Conservation (phyloP, 139 green algal species). For the Micromonas commoda region DNA sequence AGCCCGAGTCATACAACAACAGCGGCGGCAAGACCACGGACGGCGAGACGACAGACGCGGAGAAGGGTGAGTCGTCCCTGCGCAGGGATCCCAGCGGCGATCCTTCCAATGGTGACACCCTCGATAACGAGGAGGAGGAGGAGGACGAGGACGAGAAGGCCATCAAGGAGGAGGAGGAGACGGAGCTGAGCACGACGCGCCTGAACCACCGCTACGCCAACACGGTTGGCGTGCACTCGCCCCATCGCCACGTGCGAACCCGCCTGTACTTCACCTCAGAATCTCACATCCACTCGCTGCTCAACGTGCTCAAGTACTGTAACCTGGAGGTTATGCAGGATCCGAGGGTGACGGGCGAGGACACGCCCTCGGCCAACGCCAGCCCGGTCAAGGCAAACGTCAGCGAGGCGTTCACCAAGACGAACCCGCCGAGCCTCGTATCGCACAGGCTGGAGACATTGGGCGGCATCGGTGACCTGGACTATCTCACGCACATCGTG, state of each 20-base stretch:
- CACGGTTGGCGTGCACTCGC: slow-evolving; percentile 85
- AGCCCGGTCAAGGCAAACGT: slow-evolving; percentile 20
- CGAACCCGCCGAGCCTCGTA: background rate
- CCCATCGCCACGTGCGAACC: slow-evolving; percentile 89
- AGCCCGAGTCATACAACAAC: background rate
- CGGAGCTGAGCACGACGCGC: slow-evolving; percentile 62
- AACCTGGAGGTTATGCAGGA: slow-evolving; percentile 45
- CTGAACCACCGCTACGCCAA: slow-evolving; percentile 54
- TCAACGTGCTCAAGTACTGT: slow-evolving; percentile 88
- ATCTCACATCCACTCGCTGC: slow-evolving; percentile 87
- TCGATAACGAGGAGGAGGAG: background rate
- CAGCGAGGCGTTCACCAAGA: slow-evolving; percentile 14
- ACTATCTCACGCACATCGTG: slow-evolving; percentile 94
- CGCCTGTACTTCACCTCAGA: slow-evolving; percentile 98
- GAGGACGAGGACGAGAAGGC: slow-evolving; percentile 26
- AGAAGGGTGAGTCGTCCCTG: no score
- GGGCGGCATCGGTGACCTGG: slow-evolving; percentile 62
- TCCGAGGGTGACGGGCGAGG: background rate
- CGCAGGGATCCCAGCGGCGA: background rate
- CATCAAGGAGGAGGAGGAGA: slow-evolving; percentile 33
- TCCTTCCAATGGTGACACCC: slow-evolving; percentile 9
- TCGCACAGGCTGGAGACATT: slow-evolving; percentile 43
- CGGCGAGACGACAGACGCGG: background rate
- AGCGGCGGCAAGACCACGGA: background rate
- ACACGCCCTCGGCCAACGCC: background rate